Conservation (phyloP, 2,329 filamentous ascomycete genomes). For the Dactylellina drechsleri region DNA sequence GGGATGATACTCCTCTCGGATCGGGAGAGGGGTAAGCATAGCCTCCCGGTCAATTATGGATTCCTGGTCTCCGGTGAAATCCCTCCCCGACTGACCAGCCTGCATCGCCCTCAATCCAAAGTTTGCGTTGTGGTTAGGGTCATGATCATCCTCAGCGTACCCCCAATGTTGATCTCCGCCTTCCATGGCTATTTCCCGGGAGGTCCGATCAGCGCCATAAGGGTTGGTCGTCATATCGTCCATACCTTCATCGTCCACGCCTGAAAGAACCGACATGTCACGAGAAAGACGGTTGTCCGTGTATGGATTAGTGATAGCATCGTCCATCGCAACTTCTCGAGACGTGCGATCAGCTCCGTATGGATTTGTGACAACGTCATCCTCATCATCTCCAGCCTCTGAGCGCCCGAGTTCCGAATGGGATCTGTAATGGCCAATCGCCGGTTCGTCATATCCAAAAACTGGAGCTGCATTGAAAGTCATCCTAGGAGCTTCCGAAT, state of each 20-base stretch:
- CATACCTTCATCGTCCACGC: conserved; percentile 65
- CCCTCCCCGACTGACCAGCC: conserved; percentile 57
- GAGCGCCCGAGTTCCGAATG: conserved; percentile 63
- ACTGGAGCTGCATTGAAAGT: conserved; percentile 76
- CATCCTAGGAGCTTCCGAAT: conserved; percentile 68
- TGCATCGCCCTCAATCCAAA: conserved; percentile 50
- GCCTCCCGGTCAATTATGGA: conserved; percentile 39
- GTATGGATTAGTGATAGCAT: conserved; percentile 54
- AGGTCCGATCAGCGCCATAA: conserved; percentile 65
- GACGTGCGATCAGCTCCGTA: conserved; percentile 65
- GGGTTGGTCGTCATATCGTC: conserved; percentile 83
- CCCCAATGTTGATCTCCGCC: conserved; percentile 52
- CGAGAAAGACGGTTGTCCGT: conserved; percentile 49
- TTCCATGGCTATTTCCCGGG: conserved; percentile 50
- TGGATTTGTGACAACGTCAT: conserved; percentile 82
- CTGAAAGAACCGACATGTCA: conserved; percentile 59
- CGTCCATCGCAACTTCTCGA: conserved; percentile 57
- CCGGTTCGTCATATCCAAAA: conserved; percentile 76
- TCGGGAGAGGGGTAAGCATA: conserved; percentile 46
- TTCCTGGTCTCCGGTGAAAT: conserved; percentile 48
- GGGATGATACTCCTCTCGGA: conserved; percentile 82
- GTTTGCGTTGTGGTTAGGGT: conserved; percentile 47
- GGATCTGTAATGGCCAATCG: conserved; percentile 71
- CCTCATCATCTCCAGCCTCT: conserved; percentile 63
- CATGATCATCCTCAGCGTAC: conserved; percentile 46